Conservation (phyloP, 805 yeast species). For the Metschnikowia baotianmanensis region DNA sequence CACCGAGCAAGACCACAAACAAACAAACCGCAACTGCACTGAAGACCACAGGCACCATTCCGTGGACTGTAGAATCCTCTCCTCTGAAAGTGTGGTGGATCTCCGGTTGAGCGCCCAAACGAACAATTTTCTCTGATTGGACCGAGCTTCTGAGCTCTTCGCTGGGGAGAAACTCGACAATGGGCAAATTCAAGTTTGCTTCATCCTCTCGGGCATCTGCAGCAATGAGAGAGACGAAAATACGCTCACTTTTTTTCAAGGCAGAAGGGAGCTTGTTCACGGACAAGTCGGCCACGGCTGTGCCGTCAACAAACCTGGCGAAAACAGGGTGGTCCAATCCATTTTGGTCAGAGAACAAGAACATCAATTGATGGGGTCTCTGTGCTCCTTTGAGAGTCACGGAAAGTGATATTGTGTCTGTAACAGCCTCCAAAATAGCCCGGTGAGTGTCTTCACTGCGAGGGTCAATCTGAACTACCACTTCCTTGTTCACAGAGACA, state of each 20-base stretch:
- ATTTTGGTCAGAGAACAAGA: constrained; percentile 28
- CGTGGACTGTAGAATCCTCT: constrained; percentile 51
- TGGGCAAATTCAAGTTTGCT: constrained; percentile 21
- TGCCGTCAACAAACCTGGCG: constrained; percentile 26
- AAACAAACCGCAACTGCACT: constrained; percentile 42
- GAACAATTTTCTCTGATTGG: constrained; percentile 26
- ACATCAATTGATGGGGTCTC: constrained; percentile 36
- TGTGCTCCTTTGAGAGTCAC: constrained; percentile 24
- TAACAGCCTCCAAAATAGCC: constrained; percentile 29
- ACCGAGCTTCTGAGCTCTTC: constrained; percentile 25
- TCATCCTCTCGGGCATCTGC: constrained; percentile 24
- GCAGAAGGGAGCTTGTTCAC: constrained; percentile 33
- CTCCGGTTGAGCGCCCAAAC: constrained; percentile 54
- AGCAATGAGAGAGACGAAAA: constrained; percentile 31
- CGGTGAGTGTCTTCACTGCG: constrained; percentile 30
- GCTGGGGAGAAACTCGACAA: constrained; percentile 32
- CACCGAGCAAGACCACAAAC: constrained; percentile 40
- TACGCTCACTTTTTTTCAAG: constrained; percentile 32
- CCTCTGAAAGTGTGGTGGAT: constrained; percentile 60
- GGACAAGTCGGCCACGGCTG: constrained; percentile 26
- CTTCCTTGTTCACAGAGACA: constrained; percentile 25
- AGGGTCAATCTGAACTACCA: constrained; percentile 28
- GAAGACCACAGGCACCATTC: constrained; percentile 52
- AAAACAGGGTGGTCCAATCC: constrained; percentile 34
- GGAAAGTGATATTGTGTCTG: constrained; percentile 31